Base-by-base conservation (phyloP, 2,329 filamentous ascomycete genomes). In the Sporothrix globosa region DNA sequence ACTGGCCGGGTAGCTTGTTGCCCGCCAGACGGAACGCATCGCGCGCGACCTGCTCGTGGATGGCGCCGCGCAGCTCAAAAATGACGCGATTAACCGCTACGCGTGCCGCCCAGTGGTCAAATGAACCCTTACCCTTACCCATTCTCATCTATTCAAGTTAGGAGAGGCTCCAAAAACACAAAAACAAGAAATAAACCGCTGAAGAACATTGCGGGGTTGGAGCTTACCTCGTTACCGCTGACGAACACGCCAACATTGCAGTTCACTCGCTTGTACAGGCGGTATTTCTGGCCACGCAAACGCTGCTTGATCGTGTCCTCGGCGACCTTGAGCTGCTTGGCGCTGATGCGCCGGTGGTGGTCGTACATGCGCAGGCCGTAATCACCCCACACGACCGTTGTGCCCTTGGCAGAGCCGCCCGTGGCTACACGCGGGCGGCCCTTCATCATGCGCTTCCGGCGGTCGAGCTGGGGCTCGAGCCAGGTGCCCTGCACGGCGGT, bases 41-140 rank as follows among this genome's bases (percentile, higher is more conserved):
- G 75, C 90, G 88, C 27, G 92, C 94, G 74, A 99, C 89, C 83
- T 97, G 92, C 84, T 99, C 96, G 86, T 99, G 96, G 74, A 98
- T 78, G 76, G 93, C 88, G 60, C 96, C 96, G 81, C 93, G 93
- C 75, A 99, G 82, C 82, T 99, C 96, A 75, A 99, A 96, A 24
- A 97, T 84, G 65, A 99, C 88, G 80, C 96, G 92, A 81, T 92
- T 97, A 67, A 98, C 92, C 10, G 93, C 89, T 75, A 98, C 90
- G 80, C 95, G 89, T 27, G 91, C 88, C 4, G 95, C 93, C 96
- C 96, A 99, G 78, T 97, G 92, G 79, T 99, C 96, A 78, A 99
- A 98, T 73, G 90, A 92, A 76, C 96, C 96, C 80, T 99, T 99
- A 82, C 96, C 96, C 82, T 98, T 99, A 80, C 96, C 96, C 96